phyloP scores from a whole-genome alignment of 371 early-diverging fungal genomes.

The Blakeslea trispora region DNA sequence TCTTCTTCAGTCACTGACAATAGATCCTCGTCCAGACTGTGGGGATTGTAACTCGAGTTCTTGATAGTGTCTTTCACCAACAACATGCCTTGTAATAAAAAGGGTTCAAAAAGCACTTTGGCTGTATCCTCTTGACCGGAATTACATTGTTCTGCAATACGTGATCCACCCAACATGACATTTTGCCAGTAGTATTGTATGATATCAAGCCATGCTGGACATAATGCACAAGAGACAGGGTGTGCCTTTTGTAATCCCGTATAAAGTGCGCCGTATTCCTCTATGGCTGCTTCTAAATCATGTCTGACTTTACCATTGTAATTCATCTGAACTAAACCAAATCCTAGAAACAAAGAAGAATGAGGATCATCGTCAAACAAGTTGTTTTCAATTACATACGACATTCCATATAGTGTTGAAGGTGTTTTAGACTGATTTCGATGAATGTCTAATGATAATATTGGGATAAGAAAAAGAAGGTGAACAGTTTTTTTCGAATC shows the following conservation, averaged over 20 bases:
- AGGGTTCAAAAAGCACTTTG: conserved; percentile 38
- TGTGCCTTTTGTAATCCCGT: conserved; percentile 71
- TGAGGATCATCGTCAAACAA: not conserved
- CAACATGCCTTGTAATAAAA: conserved; percentile 70
- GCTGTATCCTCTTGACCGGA: conserved; percentile 8
- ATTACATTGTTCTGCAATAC: conserved; percentile 22
- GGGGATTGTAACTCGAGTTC: conserved; percentile 50
- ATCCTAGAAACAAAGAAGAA: conserved; percentile 2
- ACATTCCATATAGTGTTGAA: conserved; percentile 61
- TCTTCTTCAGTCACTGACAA: conserved; percentile 50
- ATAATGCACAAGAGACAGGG: conserved; percentile 70
- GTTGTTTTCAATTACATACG: conserved; percentile 36
- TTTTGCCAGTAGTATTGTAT: conserved; percentile 78
- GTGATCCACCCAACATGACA: conserved; percentile 31
- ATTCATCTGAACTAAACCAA: conserved; percentile 12
- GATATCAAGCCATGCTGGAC: conserved; percentile 66
- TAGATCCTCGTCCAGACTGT: conserved; percentile 33
- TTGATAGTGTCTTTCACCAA: conserved; percentile 73
- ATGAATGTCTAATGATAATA: conserved; percentile 54
- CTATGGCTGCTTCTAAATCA: conserved; percentile 53
- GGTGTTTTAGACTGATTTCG: conserved; percentile 50
- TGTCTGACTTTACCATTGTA: conserved; percentile 9
- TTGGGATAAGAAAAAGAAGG: no score
- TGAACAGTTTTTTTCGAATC: not conserved
- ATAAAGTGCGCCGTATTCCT: conserved; percentile 85